Evolutionary conservation across 176 grass and related monocot genomes (phyloP).

Genomic region (Musa acuminata): DNA sequence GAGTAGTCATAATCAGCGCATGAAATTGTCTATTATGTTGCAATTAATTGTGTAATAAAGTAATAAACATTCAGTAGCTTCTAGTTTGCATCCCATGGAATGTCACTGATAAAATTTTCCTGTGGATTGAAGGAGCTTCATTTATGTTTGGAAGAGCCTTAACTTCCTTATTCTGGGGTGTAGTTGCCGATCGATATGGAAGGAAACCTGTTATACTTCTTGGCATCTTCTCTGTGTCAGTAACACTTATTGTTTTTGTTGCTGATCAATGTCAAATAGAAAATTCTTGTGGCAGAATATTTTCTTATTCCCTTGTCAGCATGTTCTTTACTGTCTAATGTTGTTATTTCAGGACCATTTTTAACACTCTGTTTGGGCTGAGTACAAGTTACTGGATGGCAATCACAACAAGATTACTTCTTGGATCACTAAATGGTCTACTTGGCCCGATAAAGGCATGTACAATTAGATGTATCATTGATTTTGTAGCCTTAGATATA

Average conservation of each 20-base stretch:
- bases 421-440: slow-evolving; percentile 80
- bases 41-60: neutral
- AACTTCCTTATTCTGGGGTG: slow-evolving; percentile 77
- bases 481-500: neutral
- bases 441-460: slow-evolving; percentile 83
- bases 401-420: slow-evolving; percentile 68
- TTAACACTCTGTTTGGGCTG: slow-evolving; percentile 84
- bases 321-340: slow-evolving; percentile 18
- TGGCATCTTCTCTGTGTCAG: slow-evolving; percentile 78
- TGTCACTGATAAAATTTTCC: neutral
- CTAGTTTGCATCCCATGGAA: neutral
- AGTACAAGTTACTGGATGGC: slow-evolving; percentile 92
- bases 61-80: neutral
- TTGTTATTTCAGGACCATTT: slow-evolving; percentile 54
- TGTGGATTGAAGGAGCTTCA: slow-evolving; percentile 60
- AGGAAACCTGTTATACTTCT: slow-evolving; percentile 81
- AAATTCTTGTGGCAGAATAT: neutral
- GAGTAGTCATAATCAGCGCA: neutral
- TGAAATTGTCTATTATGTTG: neutral
- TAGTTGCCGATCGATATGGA: slow-evolving; percentile 68
- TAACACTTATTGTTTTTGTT: slow-evolving; percentile 26
- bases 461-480: neutral
- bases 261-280: neutral
- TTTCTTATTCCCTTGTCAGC: slow-evolving; percentile 1
- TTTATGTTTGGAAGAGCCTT: slow-evolving; percentile 94